Evolutionary conservation across 2,329 filamentous ascomycete species (phyloP), one percentile per base, ranked within the genome.

Genomic region (Phialophora chinensis): DNA sequence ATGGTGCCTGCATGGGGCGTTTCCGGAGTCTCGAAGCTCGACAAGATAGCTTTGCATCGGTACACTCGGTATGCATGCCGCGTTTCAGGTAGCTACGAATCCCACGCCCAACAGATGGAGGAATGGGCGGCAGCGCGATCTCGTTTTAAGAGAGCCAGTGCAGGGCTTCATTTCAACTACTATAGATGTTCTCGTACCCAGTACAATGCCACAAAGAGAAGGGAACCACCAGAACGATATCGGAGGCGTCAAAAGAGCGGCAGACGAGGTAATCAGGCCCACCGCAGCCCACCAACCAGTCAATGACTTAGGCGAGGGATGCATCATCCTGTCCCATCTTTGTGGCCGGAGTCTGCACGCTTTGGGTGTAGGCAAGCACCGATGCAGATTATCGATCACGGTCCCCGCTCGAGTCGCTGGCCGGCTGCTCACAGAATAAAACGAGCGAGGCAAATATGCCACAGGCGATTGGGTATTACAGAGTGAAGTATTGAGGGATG

Each of bases 291-390:
- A 35, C 10, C 10, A n/a, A 10, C 56, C 56, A 47, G 57, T 50
- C 14, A 60, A 50, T 33, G 4, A 27, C 57, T 49, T 47, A 33
- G n/a, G 25, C 57, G 52, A 61, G 59, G 33, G 49, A 12, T 61
- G 47, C 10, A 42, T 42, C 23, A 35, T 50, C 38, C 31, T 35
- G 31, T 38, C 23, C 53, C 12, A 33, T 8, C n/a, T 20, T 4
- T 4, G 14, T 20, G 29, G 29, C 29, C 53, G 53, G 53, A 35
- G 29, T 35, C 23, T 17, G 25, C 53, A 20, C 29, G 53, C 11
- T 35, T 35, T 55, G 29, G 29, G 53, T 12, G 17, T n/a, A 29
- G 27, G 12, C 29, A 35, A 12, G 12, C 29, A 20, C 10, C 10
- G 4, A 10, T 8, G 53, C 29, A 55, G 53, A 55, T 55, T 55